phyloP scores from a whole-genome alignment of 129 eudicot species.

The carrot (Daucus carota) region DH1_v3.0 NC_030381.2:53208501-53209000 shows the following conservation, averaged over 20 bases:
- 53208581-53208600: not conserved
- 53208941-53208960: not conserved
- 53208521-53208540: constrained; percentile 26
- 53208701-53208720: not conserved
- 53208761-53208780: not conserved
- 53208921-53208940: not conserved
- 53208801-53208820: not conserved
- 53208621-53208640: not conserved
- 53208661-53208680: not conserved
- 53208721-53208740: not conserved
- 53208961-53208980: not conserved
- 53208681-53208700: not conserved
- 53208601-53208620: not conserved
- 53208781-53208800: not conserved
- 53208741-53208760: not conserved
- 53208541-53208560: constrained; percentile 2
- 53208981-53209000: not conserved
- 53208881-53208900: not conserved
- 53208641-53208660: not conserved
- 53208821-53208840: not conserved
- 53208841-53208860: not conserved
- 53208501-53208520: constrained; percentile 38
- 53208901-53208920: not conserved
- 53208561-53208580: not conserved
- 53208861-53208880: not conserved